These are phyloP conservation scores for Chlorella sp. DNA, from an alignment of 139 green algal species.

Conservation along the genomic window DNA sequence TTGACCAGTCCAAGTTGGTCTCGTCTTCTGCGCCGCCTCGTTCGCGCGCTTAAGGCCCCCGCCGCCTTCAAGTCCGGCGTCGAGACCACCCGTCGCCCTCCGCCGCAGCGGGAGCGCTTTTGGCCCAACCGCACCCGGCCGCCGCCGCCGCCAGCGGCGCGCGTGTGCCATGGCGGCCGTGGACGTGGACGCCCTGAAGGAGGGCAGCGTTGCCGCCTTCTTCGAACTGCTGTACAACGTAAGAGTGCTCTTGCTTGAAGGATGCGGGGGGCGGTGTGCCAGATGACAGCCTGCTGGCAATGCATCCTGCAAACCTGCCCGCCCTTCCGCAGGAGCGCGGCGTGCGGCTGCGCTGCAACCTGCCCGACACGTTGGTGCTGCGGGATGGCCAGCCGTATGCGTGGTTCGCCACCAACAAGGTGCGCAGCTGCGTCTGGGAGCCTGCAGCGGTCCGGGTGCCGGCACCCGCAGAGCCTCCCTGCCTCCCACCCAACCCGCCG, in stretches of 20 bases:
- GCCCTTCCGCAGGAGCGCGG: conserved; percentile 61
- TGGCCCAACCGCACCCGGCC: too few relatives aligned
- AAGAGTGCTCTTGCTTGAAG: not conserved
- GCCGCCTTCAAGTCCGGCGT: too few relatives aligned
- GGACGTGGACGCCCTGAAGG: too few relatives aligned
- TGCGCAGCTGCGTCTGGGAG: not conserved
- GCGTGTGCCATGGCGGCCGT: too few relatives aligned
- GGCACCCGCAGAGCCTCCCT: not conserved
- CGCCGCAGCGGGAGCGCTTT: too few relatives aligned
- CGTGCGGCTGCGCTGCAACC: conserved; percentile 60
- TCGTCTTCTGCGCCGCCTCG: too few relatives aligned
- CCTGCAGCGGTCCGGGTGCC: too few relatives aligned
- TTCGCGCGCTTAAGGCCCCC: too few relatives aligned
- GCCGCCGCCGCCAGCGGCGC: too few relatives aligned
- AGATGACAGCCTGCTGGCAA: not conserved
- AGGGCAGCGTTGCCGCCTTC: not conserved
- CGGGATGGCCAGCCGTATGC: conserved; percentile 53
- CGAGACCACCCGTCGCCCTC: too few relatives aligned
- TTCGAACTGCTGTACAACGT: conserved; percentile 16
- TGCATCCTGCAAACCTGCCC: not conserved
- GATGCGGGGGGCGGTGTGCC: too few relatives aligned
- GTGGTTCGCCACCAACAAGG: conserved; percentile 68
- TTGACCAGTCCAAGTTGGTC: too few relatives aligned
- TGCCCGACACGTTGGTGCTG: conserved; percentile 69
- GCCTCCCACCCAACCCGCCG: not conserved